Percentiles rank a stretch among this genome's conserved stretches.
phyloP scores from a whole-genome alignment of 768 basidiomycete species.

The Naganishia antarctica region DNA sequence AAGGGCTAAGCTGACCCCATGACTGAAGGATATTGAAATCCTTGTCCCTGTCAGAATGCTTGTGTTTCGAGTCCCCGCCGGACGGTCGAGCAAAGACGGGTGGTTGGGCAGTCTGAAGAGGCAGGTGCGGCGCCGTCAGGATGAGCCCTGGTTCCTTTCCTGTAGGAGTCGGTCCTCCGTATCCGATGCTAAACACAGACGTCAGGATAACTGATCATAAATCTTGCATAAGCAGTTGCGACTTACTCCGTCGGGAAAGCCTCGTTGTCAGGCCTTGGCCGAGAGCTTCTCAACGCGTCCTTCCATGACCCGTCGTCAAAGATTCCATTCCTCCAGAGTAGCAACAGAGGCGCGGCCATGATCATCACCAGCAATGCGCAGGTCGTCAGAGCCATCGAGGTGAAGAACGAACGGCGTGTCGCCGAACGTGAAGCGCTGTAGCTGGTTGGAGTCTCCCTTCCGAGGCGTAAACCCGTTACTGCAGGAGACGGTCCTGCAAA shows the following conservation, averaged over 20 bases:
- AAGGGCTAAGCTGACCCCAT: conserved; percentile 48
- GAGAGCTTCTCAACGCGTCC: background rate
- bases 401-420: background rate
- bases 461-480: no score
- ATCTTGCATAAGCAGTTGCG: no score
- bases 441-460: no score
- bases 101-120: conserved; percentile 37
- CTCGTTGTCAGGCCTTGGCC: conserved; percentile 27
- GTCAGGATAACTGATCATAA: no score
- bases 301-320: conserved; percentile 18
- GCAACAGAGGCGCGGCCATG: conserved; percentile 17
- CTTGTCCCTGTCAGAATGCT: background rate
- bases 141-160: conserved; percentile 43
- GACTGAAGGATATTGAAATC: conserved; percentile 44
- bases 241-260: conserved; percentile 47
- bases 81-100: conserved; percentile 31
- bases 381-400: background rate
- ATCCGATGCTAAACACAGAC: no score
- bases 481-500: background rate
- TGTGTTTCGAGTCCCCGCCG: conserved; percentile 15
- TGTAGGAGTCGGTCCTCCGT: conserved; percentile 46
- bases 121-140: conserved; percentile 39
- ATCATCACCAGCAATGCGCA: conserved; percentile 5
- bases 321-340: conserved; percentile 4
- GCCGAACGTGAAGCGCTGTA: background rate